phyloP scores from a whole-genome alignment of 257 asterid genomes.

The Jaltomata sinuosa region DNA sequence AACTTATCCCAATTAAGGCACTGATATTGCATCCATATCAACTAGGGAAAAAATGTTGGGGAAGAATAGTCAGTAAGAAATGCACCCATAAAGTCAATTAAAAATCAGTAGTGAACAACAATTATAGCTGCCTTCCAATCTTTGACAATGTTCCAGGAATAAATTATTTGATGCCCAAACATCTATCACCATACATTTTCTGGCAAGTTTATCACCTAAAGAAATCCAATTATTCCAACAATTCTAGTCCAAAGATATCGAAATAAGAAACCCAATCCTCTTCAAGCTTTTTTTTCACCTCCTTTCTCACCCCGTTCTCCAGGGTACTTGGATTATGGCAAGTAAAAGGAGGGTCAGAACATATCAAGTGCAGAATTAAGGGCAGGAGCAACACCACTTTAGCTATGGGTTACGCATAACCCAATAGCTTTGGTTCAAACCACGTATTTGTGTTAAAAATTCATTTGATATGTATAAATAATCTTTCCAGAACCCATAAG shows the following conservation, averaged over 20 bases:
- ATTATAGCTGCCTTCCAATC: neutral
- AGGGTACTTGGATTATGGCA: neutral
- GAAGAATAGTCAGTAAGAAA: neutral
- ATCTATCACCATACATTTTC: neutral
- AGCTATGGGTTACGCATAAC: neutral
- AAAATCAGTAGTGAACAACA: neutral
- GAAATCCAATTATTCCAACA: neutral
- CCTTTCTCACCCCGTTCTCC: neutral
- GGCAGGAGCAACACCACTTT: neutral
- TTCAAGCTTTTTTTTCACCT: neutral
- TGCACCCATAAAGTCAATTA: neutral
- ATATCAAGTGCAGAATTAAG: neutral
- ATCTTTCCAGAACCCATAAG: neutral
- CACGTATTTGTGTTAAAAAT: neutral
- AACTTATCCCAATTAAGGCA: slow-evolving; percentile 6
- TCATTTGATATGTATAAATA: neutral
- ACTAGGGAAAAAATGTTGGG: neutral
- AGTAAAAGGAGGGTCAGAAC: neutral
- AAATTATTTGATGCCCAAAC: neutral
- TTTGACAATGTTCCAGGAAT: neutral
- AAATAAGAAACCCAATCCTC: neutral
- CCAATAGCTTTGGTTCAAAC: neutral
- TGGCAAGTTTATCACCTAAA: neutral
- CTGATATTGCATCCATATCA: neutral
- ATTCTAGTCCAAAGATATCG: neutral